These are phyloP conservation scores for Croton laevigatus DNA, from an alignment of 441 rosid species.

Conservation along the genomic window DNA sequence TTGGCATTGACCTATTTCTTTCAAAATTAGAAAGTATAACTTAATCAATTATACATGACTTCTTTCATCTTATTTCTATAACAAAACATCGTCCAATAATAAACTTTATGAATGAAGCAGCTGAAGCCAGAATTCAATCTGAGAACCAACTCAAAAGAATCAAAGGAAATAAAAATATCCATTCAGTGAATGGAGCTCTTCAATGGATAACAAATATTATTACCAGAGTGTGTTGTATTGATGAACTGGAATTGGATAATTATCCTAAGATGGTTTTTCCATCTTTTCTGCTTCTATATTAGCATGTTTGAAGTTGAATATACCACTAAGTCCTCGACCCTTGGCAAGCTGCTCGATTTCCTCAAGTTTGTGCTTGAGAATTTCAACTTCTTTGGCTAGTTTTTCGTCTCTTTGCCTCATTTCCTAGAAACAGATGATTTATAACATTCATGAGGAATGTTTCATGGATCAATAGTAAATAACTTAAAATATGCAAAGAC, in stretches of 20 bases:
- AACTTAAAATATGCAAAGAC: background rate
- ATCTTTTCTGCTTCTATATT: constrained; percentile 27
- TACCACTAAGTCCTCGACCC: constrained; percentile 59
- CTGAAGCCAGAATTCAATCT: constrained; percentile 18
- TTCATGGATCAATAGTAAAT: background rate
- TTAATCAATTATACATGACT: constrained; percentile 12
- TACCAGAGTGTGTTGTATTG: background rate
- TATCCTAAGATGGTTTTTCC: constrained; percentile 12
- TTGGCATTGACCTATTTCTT: background rate
- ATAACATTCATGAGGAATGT: background rate
- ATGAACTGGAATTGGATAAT: constrained; percentile 2
- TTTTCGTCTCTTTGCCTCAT: constrained; percentile 58
- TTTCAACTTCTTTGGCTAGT: constrained; percentile 49
- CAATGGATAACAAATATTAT: background rate
- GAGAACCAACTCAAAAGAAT: constrained; percentile 19
- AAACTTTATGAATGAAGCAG: constrained; percentile 3
- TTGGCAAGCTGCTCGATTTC: constrained; percentile 77
- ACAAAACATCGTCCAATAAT: background rate
- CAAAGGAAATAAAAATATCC: constrained; percentile 17
- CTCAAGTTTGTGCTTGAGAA: constrained; percentile 50
- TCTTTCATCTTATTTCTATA: constrained; percentile 14
- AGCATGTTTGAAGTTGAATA: constrained; percentile 45
- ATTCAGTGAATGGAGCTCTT: constrained; percentile 7
- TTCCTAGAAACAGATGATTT: constrained; percentile 34
- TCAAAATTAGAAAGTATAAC: background rate